Conservation (phyloP, 139 green algal genomes). For the Chlorella sp. region DNA sequence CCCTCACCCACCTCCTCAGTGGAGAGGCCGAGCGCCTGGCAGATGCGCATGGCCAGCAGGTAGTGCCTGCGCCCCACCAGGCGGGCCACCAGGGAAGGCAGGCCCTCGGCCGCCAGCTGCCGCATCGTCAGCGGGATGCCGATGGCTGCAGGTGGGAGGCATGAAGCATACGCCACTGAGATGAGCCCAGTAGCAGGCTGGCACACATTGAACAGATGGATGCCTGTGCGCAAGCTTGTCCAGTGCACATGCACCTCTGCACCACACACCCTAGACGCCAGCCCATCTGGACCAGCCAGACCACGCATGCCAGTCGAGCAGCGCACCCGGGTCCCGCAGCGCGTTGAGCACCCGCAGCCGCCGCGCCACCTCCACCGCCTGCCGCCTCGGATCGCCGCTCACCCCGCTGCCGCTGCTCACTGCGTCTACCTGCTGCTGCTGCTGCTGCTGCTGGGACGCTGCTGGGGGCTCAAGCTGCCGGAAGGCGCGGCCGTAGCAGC, state of each 20-base stretch:
- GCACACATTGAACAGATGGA: too few species aligned
- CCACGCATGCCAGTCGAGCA: too few species aligned
- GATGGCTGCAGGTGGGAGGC: conserved; percentile 44
- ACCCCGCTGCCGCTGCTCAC: neutral
- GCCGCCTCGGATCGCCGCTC: neutral
- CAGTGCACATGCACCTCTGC: too few species aligned
- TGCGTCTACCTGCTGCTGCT: neutral
- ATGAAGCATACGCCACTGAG: too few species aligned
- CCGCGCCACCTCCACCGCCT: conserved; percentile 24
- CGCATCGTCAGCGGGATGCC: conserved; percentile 82
- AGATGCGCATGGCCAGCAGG: conserved; percentile 74
- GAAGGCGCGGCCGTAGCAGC: conserved; percentile 81
- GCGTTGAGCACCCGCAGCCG: conserved; percentile 85
- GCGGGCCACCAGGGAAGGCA: conserved; percentile 72
- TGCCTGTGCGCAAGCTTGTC: too few species aligned
- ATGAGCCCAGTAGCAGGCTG: too few species aligned
- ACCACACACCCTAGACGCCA: too few species aligned
- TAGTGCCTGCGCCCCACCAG: conserved; percentile 68
- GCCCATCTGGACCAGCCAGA: too few species aligned
- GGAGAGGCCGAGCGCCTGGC: conserved; percentile 53
- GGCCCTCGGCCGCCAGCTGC: conserved; percentile 67
- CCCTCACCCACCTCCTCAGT: neutral
- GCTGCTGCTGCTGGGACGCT: neutral
- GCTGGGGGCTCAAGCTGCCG: conserved; percentile 14
- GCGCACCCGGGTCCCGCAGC: conserved; percentile 65